A percentile compares a stretch with the other conserved stretches of the same genome.
Evolutionary conservation across 2,329 filamentous ascomycete genomes (phyloP).

Genomic region (Cryphonectria naterciae): DNA sequence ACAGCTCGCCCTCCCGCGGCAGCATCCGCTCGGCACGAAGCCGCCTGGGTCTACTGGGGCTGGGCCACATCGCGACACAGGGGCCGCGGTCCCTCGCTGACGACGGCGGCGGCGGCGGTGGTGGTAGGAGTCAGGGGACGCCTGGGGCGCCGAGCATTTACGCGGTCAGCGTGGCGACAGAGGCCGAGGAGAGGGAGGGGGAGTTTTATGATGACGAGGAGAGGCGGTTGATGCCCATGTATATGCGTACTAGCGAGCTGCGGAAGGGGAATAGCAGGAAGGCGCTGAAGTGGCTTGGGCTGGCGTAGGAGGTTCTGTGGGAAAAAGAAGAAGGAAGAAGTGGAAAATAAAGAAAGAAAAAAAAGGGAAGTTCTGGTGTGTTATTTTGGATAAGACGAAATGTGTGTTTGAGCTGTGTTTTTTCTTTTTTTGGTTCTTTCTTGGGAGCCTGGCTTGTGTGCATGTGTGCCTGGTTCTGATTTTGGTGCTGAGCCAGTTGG

Average conservation of each 20-base stretch:
- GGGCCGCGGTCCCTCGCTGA: slow-evolving; percentile 12
- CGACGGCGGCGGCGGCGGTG: not conserved
- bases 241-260: slow-evolving; percentile 28
- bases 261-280: slow-evolving; percentile 36
- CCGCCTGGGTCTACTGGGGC: not conserved
- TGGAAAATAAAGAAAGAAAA: too few species aligned
- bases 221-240: slow-evolving; percentile 36
- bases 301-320: slow-evolving; percentile 24
- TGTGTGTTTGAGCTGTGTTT: too few species aligned
- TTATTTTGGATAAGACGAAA: too few species aligned
- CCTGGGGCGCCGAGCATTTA: slow-evolving; percentile 27
- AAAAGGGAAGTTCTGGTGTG: too few species aligned
- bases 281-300: slow-evolving; percentile 44
- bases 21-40: slow-evolving; percentile 13
- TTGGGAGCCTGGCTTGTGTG: too few species aligned
- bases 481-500: not conserved
- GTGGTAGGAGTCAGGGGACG: not conserved
- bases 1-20: slow-evolving; percentile 13
- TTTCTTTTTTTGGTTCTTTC: too few species aligned
- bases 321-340: too few species aligned
- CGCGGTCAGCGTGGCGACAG: slow-evolving; percentile 25
- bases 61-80: not conserved
- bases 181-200: slow-evolving; percentile 28
- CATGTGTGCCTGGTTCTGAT: not conserved
- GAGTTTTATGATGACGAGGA: slow-evolving; percentile 33